A percentile compares a stretch with the other conserved stretches of the same genome.
Evolutionary conservation across 805 yeast genomes (phyloP).

Genomic region (Spathaspora boniae): DNA sequence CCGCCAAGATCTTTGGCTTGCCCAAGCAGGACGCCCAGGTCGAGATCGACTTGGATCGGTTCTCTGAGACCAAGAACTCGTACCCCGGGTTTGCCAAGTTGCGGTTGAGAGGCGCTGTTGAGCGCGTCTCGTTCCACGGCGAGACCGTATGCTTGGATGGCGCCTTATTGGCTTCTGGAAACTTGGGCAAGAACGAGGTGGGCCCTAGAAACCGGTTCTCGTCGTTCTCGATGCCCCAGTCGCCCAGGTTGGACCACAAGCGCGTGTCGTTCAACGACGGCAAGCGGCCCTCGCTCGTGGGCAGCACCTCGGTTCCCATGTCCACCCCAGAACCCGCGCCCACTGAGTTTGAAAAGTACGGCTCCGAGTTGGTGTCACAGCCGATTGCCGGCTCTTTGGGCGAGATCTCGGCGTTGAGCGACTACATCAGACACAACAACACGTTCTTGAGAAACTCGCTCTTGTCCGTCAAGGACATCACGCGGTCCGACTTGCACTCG

Average conservation of each 20-base stretch:
- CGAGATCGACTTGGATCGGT: constrained; percentile 81
- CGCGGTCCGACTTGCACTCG: constrained; percentile 85
- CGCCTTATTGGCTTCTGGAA: constrained; percentile 57
- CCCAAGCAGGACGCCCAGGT: constrained; percentile 76
- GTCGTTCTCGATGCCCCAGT: constrained; percentile 34
- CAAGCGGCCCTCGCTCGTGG: constrained; percentile 36
- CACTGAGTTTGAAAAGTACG: constrained; percentile 44
- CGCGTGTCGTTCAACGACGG: constrained; percentile 28
- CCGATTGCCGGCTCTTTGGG: constrained; percentile 69
- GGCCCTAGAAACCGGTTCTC: constrained; percentile 45
- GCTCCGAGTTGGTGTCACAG: constrained; percentile 68
- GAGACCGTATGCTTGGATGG: constrained; percentile 87
- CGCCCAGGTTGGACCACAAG: constrained; percentile 39
- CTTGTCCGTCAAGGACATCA: constrained; percentile 82
- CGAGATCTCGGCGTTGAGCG: constrained; percentile 76
- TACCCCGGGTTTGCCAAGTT: constrained; percentile 19
- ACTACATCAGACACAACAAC: constrained; percentile 76
- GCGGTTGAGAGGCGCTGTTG: constrained; percentile 74
- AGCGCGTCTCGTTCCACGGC: constrained; percentile 76
- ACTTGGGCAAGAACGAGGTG: constrained; percentile 54
- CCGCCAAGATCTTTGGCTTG: constrained; percentile 76
- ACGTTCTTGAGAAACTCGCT: constrained; percentile 88
- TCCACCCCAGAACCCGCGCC: constrained; percentile 39
- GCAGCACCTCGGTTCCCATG: constrained; percentile 30
- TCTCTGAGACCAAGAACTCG: constrained; percentile 33